Percentiles rank a stretch among this genome's conserved stretches.
These are phyloP conservation scores for Bertia moriformis DNA, from an alignment of 2,329 filamentous ascomycete genomes.

Conservation along the genomic window DNA sequence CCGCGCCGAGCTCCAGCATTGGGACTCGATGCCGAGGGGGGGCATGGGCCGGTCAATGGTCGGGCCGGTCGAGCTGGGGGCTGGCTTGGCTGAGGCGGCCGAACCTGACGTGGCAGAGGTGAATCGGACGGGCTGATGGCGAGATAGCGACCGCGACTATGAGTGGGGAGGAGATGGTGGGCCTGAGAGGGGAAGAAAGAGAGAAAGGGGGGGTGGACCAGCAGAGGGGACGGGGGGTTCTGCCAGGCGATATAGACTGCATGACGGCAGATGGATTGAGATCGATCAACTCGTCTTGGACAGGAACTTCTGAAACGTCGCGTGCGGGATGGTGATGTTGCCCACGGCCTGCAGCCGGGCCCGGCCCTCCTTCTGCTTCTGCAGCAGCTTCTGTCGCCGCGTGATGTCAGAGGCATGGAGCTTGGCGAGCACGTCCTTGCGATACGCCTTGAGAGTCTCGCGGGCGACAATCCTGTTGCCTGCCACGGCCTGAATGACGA, in stretches of 20 bases:
- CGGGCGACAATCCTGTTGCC: conserved; percentile 47
- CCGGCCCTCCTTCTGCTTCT: conserved; percentile 56
- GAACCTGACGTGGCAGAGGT: too few relatives aligned
- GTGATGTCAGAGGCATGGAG: conserved; percentile 52
- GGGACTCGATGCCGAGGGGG: neutral
- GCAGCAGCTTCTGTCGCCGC: conserved; percentile 45
- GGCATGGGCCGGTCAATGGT: neutral
- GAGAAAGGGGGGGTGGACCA: too few relatives aligned
- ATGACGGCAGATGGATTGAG: too few relatives aligned
- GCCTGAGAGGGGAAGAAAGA: too few relatives aligned
- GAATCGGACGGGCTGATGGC: too few relatives aligned
- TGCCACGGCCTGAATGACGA: conserved; percentile 53
- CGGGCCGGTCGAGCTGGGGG: neutral
- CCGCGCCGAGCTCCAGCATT: neutral
- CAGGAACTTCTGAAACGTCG: conserved; percentile 54
- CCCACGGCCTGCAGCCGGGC: conserved; percentile 40
- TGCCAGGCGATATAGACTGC: too few relatives aligned
- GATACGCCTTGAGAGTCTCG: conserved; percentile 54
- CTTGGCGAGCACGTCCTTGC: conserved; percentile 48
- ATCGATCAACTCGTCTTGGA: too few relatives aligned
- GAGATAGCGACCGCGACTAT: too few relatives aligned
- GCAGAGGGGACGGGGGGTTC: too few relatives aligned
- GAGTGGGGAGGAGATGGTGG: too few relatives aligned
- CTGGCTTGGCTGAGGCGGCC: too few relatives aligned
- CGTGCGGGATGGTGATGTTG: conserved; percentile 48